Evolutionary conservation across 163 green algal genomes (phyloP), one percentile per base, ranked within the genome.

Genomic region (Chlorella variabilis): DNA sequence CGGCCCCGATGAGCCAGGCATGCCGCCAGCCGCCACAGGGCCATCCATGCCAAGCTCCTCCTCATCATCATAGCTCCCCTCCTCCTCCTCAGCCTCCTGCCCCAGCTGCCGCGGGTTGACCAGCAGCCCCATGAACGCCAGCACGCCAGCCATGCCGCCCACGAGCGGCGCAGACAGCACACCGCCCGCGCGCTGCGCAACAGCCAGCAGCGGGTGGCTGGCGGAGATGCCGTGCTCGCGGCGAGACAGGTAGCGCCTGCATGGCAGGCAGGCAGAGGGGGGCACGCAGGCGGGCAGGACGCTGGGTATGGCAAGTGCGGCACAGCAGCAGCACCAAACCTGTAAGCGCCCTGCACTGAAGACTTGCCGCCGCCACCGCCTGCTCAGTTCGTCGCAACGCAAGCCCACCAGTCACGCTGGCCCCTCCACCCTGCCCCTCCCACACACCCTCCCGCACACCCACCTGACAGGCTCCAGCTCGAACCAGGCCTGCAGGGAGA

Each of bases 401-500:
- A n/a, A n/a, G n/a, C n/a, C n/a, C n/a, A n/a, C n/a, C n/a, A n/a
- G n/a, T n/a, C n/a, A n/a, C n/a, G n/a, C n/a, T n/a, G n/a, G n/a
- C n/a, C n/a, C n/a, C n/a, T n/a, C n/a, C n/a, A n/a, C n/a, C n/a
- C 45, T 11, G 11, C 45, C 4, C 20, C 68, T 39, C 7, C 21
- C 68, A n/a, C 11, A 8, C 45, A 27, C 29, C 27, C 20, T 36
- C 23, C 36, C 39, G 29, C 8, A 15, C 33, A 33, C 76, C 25
- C 65, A 70, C 79, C 49, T 65, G 45, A 80, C 79, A 15, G 5
- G 7, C 6, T 78, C 45, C 48, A 54, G 45, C 45, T 69, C 78
- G 49, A 88, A 88, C 84, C 84, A 88, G 56, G 36, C 49, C 54
- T 88, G 63, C 29, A 88, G 51, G 8, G 49, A 81, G 65, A 88